phyloP scores from a whole-genome alignment of 1,139 yeast genomes.

The Blastobotrys niveus region DNA sequence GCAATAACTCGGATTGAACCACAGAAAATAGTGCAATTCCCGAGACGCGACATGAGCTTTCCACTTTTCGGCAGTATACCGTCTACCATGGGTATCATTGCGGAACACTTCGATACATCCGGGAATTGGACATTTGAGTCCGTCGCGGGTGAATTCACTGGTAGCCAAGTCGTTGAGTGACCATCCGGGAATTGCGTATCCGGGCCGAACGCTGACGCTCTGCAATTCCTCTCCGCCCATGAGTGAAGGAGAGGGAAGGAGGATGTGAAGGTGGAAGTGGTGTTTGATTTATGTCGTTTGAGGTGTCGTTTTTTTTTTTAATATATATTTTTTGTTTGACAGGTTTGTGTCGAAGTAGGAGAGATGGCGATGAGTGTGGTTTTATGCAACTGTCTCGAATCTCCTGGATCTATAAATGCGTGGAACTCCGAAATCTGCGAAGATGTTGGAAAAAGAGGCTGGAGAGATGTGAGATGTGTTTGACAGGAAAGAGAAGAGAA shows the following conservation, averaged over 20 bases:
- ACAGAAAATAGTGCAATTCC: conserved; percentile 11
- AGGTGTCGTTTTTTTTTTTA: too few species aligned
- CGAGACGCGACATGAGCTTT: conserved; percentile 11
- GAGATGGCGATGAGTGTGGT: too few species aligned
- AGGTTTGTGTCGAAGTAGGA: too few species aligned
- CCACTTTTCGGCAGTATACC: conserved; percentile 12
- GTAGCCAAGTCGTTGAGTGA: conserved; percentile 8
- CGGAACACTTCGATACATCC: conserved; percentile 10
- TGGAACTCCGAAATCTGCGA: neutral
- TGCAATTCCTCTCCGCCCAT: conserved; percentile 1
- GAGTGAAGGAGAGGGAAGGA: neutral
- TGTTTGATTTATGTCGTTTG: too few species aligned
- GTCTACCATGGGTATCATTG: conserved; percentile 9
- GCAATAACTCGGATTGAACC: conserved; percentile 11
- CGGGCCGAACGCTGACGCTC: conserved; percentile 10
- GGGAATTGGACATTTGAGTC: conserved; percentile 12
- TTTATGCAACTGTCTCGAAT: too few species aligned
- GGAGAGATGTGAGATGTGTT: too few species aligned
- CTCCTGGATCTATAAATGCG: neutral
- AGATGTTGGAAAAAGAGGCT: neutral
- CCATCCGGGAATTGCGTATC: conserved; percentile 13
- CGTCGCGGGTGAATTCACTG: conserved; percentile 9
- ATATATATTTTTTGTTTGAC: too few species aligned
- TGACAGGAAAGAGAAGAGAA: too few species aligned
- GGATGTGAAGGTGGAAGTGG: too few species aligned